Base-by-base conservation (phyloP, 2,329 filamentous ascomycete genomes). In the Colletotrichum sansevieriae region DNA sequence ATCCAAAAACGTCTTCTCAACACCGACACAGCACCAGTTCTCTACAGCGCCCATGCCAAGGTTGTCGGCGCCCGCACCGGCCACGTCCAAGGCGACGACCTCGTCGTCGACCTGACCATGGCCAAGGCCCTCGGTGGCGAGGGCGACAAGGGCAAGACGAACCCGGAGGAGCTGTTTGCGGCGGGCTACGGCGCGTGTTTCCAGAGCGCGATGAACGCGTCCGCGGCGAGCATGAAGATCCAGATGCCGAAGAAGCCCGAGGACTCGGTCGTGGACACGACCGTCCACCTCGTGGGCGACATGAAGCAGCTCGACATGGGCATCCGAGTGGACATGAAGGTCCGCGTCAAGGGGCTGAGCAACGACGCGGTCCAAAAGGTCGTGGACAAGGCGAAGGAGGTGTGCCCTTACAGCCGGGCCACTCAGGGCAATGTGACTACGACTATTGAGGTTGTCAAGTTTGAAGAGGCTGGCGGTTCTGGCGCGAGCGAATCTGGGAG, bases 101-200 rank as follows among this genome's bases (percentile, higher is more conserved):
- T 76, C 41, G 56, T 70, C 39, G 62, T 76, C 11, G 79, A 82
- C 37, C 77, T 83, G 1, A 78, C 78, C 18, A 83, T 82, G 81
- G 77, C 81, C 63, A 83, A 82, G 71, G 77, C 76, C 1, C 77
- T 83, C 12, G 80, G 81, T 46, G 81, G 81, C 9, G 52, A 73
- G 0, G 81, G 80, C 13, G 80, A 76, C 60, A 67, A 62, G 39
- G 76, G 80, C 65, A 83, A 83, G 73, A 83, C 82, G 7, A 84
- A 82, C 69, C 81, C 80, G 1, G 82, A 84, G 73, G 82, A 84
- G 70, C 78, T 84, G 2, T 84, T 84, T 68, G 81, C 82, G 1
- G 82, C 82, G 0, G 82, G 82, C 22, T 84, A 83, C 68, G 83
- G 82, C 29, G 81, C 82, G 9, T 84, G 82, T 71, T 83, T 83